Conservation (phyloP, 805 yeast species). For the Saccharomyces cerevisiae region DNA sequence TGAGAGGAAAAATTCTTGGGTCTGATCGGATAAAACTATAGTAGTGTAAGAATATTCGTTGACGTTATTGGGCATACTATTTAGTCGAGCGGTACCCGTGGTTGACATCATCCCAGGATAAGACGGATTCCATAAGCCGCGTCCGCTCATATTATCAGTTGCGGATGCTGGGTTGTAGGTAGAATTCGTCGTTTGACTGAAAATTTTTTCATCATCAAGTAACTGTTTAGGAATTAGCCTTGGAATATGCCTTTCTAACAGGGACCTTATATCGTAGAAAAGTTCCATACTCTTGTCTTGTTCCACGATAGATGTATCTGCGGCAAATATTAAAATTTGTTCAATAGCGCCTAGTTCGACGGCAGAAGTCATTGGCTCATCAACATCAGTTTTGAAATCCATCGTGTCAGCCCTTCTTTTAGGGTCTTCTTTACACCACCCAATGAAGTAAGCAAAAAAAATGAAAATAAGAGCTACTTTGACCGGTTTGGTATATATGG, state of each 20-base stretch:
- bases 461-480: constrained; percentile 42
- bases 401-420: constrained; percentile 36
- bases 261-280: constrained; percentile 56
- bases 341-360: constrained; percentile 66
- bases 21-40: constrained; percentile 20
- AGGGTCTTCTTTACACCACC: constrained; percentile 54
- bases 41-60: constrained; percentile 5
- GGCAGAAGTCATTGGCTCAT: constrained; percentile 49
- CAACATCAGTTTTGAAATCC: constrained; percentile 49
- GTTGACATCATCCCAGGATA: not conserved
- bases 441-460: constrained; percentile 50
- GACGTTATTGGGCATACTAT: not conserved
- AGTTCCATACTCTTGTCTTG: constrained; percentile 36
- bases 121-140: not conserved
- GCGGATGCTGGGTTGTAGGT: not conserved
- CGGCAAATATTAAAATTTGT: constrained; percentile 50
- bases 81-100: not conserved
- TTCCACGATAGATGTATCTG: constrained; percentile 42
- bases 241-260: constrained; percentile 62
- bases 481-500: constrained; percentile 40
- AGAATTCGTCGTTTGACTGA: constrained; percentile 1
- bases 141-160: not conserved
- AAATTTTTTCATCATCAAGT: constrained; percentile 35
- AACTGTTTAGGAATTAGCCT: constrained; percentile 44
- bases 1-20: constrained; percentile 31